phyloP scores from a whole-genome alignment of 2,329 filamentous ascomycete genomes.

The Microascus cirrosus region DNA sequence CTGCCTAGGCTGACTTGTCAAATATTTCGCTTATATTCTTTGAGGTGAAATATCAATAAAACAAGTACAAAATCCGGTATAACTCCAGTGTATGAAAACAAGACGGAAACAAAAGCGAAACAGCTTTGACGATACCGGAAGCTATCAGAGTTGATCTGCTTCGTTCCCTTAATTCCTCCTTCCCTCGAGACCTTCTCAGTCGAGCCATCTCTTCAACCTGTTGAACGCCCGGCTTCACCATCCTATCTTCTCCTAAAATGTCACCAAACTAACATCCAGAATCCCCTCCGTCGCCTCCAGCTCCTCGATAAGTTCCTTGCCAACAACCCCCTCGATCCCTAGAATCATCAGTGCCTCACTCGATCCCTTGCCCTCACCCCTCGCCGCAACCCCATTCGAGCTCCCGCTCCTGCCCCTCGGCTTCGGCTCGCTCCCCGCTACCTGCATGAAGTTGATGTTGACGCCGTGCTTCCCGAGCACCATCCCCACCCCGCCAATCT shows the following conservation, averaged over 20 bases:
- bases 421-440: slow-evolving; percentile 41
- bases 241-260: slow-evolving; percentile 16
- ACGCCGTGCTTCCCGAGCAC: slow-evolving; percentile 58
- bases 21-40: too few relatives aligned
- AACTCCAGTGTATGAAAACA: too few relatives aligned
- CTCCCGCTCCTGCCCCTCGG: slow-evolving; percentile 11
- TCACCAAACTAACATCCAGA: slow-evolving; percentile 42
- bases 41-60: too few relatives aligned
- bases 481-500: slow-evolving; percentile 70
- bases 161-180: not conserved
- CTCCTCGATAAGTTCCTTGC: slow-evolving; percentile 39
- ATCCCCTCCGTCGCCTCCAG: slow-evolving; percentile 40
- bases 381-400: slow-evolving; percentile 1
- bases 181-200: not conserved
- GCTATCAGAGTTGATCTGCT: not conserved
- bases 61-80: too few relatives aligned
- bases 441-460: slow-evolving; percentile 75
- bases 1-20: too few relatives aligned
- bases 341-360: slow-evolving; percentile 76
- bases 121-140: not conserved
- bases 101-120: too few relatives aligned
- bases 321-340: slow-evolving; percentile 57
- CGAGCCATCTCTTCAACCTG: not conserved
- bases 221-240: not conserved
- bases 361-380: not conserved